phyloP scores from a whole-genome alignment of 768 basidiomycete genomes.

The Pleurotus djamor region DNA sequence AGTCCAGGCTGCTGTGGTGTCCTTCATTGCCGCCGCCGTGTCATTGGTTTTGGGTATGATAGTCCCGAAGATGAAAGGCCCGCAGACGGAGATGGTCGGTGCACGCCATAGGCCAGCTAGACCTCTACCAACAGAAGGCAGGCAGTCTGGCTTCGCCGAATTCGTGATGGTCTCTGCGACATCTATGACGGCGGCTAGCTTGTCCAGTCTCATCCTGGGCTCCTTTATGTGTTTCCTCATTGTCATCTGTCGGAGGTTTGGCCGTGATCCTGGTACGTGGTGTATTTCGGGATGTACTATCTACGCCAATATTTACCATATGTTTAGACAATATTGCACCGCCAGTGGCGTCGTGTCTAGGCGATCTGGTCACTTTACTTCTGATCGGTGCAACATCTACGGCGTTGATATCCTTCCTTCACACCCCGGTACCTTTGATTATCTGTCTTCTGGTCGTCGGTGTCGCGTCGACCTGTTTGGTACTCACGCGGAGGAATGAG shows the following conservation, averaged over 20 bases:
- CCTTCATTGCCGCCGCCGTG: slow-evolving; percentile 80
- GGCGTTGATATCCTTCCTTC: slow-evolving; percentile 61
- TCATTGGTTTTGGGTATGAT: slow-evolving; percentile 70
- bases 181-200: slow-evolving; percentile 77
- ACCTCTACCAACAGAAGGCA: slow-evolving; percentile 11
- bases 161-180: slow-evolving; percentile 76
- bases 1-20: slow-evolving; percentile 90
- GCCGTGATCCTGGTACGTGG: slow-evolving; percentile 78
- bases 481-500: slow-evolving; percentile 62
- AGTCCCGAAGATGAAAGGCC: slow-evolving; percentile 37
- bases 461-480: slow-evolving; percentile 43
- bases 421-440: slow-evolving; percentile 65
- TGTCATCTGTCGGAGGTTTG: slow-evolving; percentile 69
- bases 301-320: neutral
- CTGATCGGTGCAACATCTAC: slow-evolving; percentile 78
- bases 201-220: slow-evolving; percentile 79
- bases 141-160: slow-evolving; percentile 36
- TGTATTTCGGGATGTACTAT: neutral
- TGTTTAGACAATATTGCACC: slow-evolving; percentile 89
- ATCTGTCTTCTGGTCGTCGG: slow-evolving; percentile 47
- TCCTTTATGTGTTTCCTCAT: slow-evolving; percentile 91
- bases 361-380: slow-evolving; percentile 88
- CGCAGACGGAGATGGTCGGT: slow-evolving; percentile 6
- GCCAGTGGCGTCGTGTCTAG: slow-evolving; percentile 88
- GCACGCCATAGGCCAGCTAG: neutral